Evolutionary conservation across 805 yeast species (phyloP), one percentile per base, ranked within the genome.

Genomic region (Saccharomycopsis fodiens): DNA sequence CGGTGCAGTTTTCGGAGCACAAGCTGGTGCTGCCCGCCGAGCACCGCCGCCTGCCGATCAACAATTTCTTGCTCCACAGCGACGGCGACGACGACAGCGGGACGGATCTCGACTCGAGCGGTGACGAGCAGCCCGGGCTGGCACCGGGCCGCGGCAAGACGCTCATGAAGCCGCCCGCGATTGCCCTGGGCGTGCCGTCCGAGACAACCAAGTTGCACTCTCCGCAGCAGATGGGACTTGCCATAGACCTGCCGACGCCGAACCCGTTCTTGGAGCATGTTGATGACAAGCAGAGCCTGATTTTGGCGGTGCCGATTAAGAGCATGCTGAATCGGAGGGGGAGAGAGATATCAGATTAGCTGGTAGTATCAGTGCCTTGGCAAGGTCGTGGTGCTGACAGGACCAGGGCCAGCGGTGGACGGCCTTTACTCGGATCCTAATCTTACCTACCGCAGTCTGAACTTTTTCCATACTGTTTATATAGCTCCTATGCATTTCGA

Each of bases 61-160:
- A 36, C 19, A 36, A 19, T 36, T n/a, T 19, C 19, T 17, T 36
- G 22, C 20, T 17, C 17, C 15, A 36, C 10, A 17, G 7, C 22
- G 22, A 36, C 19, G 20, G 41, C 29, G 13, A 22, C 19, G 36
- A 45, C 20, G 52, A 48, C 39, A 48, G 49, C 37, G 49, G 49
- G 8, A 48, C 49, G 7, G 49, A 48, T 32, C 32, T 48, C 16
- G 47, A 48, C n/a, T 45, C 49, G 2, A 45, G 48, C 34, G 40
- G 35, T 16, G 46, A 42, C 10, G 47, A 46, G 7, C n/a, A 27
- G 20, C 17, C 36, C 15, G 36, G 29, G 29, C 29, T 10, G 29
- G 29, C 6, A 25, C 29, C 29, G 10, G 29, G 29, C 29, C 29
- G 10, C 29, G 6, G 29, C 29, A 6, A 25, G 29, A 25, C 29